Conservation (phyloP, 2,329 filamentous ascomycete genomes). For the Clarireedia hainanense region DNA sequence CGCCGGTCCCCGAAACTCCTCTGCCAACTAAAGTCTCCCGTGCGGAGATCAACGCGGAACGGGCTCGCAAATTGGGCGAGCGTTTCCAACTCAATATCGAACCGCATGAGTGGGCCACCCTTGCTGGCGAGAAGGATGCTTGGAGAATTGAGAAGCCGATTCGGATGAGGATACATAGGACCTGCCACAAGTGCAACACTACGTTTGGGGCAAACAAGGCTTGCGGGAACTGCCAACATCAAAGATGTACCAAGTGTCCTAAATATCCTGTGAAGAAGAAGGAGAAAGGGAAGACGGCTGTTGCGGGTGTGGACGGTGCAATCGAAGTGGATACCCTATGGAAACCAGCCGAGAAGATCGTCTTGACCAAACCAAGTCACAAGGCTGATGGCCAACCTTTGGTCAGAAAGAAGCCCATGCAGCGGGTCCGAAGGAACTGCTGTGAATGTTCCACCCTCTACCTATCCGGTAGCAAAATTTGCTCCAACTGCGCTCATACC, state of each 20-base stretch:
- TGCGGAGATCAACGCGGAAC: conserved; percentile 25
- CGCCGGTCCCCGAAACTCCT: background rate
- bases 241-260: conserved; percentile 72
- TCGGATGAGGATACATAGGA: conserved; percentile 68
- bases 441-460: conserved; percentile 66
- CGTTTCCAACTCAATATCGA: conserved; percentile 31
- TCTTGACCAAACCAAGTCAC: conserved; percentile 56
- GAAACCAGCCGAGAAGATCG: conserved; percentile 36
- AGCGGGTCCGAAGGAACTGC: conserved; percentile 68
- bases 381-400: conserved; percentile 58
- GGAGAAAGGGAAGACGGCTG: conserved; percentile 43
- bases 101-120: conserved; percentile 24
- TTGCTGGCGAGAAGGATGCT: conserved; percentile 21
- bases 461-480: conserved; percentile 49
- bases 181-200: conserved; percentile 73
- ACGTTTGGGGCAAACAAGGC: conserved; percentile 65
- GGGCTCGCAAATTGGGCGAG: conserved; percentile 30
- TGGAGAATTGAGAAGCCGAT: conserved; percentile 65
- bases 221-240: conserved; percentile 71
- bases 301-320: conserved; percentile 38
- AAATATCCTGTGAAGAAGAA: conserved; percentile 54
- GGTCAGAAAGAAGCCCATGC: conserved; percentile 61
- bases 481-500: conserved; percentile 60
- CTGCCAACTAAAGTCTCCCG: conserved; percentile 19
- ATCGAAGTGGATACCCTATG: conserved; percentile 21